Evolutionary conservation across 2,329 filamentous ascomycete genomes (phyloP), one percentile per base, ranked within the genome.

Genomic region (Botrytis tulipae): DNA sequence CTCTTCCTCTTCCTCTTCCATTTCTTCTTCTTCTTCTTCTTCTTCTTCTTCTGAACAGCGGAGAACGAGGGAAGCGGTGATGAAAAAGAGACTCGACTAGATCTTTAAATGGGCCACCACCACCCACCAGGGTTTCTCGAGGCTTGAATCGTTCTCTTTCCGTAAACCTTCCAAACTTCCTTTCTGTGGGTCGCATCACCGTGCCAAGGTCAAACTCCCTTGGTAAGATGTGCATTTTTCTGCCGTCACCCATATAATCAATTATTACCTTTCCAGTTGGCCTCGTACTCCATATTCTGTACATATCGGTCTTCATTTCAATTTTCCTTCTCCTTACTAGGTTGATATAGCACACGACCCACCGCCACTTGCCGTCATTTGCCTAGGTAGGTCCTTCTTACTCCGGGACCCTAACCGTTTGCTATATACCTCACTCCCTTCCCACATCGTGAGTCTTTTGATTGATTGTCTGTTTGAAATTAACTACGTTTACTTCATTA

Each of bases 361-460:
- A 57, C 66, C 48, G n/a, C 62, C 62, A 68, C 66, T 68, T 57
- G 35, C 37, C 35, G 48, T 68, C 66, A 68, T 54, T 67, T 68
- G 25, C 29, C 46, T 4, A 32, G 32, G 32, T 67, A 46, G 48
- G 48, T 54, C 25, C 44, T 37, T 67, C 32, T 67, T 51, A 51
- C 46, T 67, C 46, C 44, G 32, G 63, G 46, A 16, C 32, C 32
- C 46, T 37, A 10, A 7, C 8, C 37, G 29, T 67, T 54, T 67
- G 18, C 65, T 68, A 54, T 68, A 68, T 68, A 54, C 46, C 42
- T 29, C 35, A 29, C 1, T 54, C 7, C 32, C 35, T 54, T 68
- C 32, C 65, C 65, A 68, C 46, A 40, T 54, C 32, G 32, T 67
- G 22, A 67, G 35, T 37, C 16, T 29, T 54, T 67, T 20, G 32